These are phyloP conservation scores for Protostelium mycophagum DNA, from an alignment of 78 protist genomes.

Conservation along the genomic window DNA sequence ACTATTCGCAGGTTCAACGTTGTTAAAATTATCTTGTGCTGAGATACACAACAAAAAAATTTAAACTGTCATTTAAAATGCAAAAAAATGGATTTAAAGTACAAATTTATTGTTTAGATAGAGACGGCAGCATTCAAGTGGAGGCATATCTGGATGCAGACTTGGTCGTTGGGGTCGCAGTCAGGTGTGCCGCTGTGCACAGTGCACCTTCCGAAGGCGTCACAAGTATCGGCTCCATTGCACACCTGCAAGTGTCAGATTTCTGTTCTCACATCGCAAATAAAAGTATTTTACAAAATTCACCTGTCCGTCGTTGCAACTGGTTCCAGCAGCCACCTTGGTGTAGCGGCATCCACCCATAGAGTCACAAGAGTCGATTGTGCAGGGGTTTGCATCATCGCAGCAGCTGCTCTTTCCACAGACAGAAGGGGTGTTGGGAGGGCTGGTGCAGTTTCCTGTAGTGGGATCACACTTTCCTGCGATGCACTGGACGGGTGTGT, in stretches of 20 bases:
- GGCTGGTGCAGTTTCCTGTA: constrained; percentile 10
- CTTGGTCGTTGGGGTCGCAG: background rate
- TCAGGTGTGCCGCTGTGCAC: background rate
- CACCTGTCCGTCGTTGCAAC: constrained; percentile 17
- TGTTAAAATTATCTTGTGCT: no score
- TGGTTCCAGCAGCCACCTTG: constrained; percentile 10
- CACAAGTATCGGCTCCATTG: background rate
- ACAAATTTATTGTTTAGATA: no score
- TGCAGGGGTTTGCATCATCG: constrained; percentile 16
- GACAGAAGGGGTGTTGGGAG: background rate
- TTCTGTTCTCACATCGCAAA: background rate
- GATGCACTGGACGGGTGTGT: constrained; percentile 7
- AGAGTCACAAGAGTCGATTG: constrained; percentile 8
- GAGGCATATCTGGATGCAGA: background rate
- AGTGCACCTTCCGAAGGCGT: background rate
- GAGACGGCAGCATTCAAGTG: background rate
- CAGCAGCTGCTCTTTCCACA: constrained; percentile 4
- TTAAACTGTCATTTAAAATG: background rate
- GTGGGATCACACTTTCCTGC: constrained; percentile 7
- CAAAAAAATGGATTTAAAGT: background rate
- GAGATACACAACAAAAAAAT: background rate
- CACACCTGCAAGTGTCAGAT: background rate
- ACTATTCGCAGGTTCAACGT: no score
- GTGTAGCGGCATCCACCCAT: constrained; percentile 1
- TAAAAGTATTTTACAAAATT: background rate